Evolutionary conservation across 257 asterid genomes (phyloP).

Genomic region (Verbena officinalis): DNA sequence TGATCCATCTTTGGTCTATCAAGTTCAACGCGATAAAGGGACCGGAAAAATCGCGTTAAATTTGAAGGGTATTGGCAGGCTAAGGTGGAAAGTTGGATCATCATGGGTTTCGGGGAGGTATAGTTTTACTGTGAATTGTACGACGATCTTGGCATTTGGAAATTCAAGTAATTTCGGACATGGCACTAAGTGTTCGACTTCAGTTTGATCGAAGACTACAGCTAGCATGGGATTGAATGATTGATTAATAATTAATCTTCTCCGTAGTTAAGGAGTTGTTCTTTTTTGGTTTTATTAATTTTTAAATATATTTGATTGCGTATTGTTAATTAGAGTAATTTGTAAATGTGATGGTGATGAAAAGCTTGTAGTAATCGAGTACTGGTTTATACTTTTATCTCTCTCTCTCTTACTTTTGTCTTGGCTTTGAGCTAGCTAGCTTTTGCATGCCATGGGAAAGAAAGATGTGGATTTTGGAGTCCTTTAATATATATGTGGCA

Average conservation of each 20-base stretch:
- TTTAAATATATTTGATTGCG: no score
- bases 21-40: constrained; percentile 43
- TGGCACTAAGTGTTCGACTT: constrained; percentile 59
- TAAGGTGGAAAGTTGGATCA: constrained; percentile 69
- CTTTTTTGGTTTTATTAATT: no score
- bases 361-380: constrained; percentile 4
- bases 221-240: no score
- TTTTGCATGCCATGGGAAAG: constrained; percentile 17
- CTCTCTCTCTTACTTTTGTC: not conserved
- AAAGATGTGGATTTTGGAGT: constrained; percentile 13
- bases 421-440: constrained; percentile 4
- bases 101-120: constrained; percentile 68
- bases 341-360: constrained; percentile 5
- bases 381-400: not conserved
- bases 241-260: no score
- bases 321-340: no score
- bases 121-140: constrained; percentile 54
- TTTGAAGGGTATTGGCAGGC: constrained; percentile 48
- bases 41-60: constrained; percentile 42
- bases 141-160: constrained; percentile 46
- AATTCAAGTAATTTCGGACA: constrained; percentile 36
- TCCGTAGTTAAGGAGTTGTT: no score
- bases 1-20: constrained; percentile 45
- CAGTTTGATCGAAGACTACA: no score
- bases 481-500: not conserved